A percentile compares a stretch with the other conserved stretches of the same genome.
Conservation (phyloP, 345 rosid genomes). For the Pugionium dolabratum region DNA sequence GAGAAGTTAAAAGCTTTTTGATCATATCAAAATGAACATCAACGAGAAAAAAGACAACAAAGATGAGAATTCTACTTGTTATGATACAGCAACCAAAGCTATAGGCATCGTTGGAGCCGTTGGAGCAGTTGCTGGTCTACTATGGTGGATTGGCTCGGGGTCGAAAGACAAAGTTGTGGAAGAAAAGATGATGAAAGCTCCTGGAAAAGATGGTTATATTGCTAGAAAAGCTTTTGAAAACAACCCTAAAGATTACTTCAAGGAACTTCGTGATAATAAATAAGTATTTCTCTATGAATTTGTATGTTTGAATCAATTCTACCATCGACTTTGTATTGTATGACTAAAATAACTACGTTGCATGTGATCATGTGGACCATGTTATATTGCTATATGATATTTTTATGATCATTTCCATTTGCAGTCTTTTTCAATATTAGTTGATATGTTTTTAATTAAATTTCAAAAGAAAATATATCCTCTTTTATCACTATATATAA, state of each 20-base stretch:
- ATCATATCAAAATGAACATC: constrained; percentile 13
- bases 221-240: too few species aligned
- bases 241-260: constrained; percentile 1
- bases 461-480: too few species aligned
- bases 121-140: constrained; percentile 13
- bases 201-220: neutral
- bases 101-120: constrained; percentile 16
- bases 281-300: neutral
- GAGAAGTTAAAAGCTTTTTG: neutral
- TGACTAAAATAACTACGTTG: neutral
- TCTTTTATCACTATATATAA: too few species aligned
- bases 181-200: constrained; percentile 35
- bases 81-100: constrained; percentile 5
- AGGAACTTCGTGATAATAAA: constrained; percentile 16
- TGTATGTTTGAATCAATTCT: neutral
- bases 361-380: neutral
- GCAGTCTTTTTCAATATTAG: too few species aligned
- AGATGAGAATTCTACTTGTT: neutral
- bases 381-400: too few species aligned
- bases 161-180: neutral
- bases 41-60: neutral
- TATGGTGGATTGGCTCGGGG: constrained; percentile 11
- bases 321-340: neutral
- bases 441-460: too few species aligned
- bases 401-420: too few species aligned